phyloP scores from a whole-genome alignment of 768 basidiomycete genomes.

The Panellus pusillus region DNA sequence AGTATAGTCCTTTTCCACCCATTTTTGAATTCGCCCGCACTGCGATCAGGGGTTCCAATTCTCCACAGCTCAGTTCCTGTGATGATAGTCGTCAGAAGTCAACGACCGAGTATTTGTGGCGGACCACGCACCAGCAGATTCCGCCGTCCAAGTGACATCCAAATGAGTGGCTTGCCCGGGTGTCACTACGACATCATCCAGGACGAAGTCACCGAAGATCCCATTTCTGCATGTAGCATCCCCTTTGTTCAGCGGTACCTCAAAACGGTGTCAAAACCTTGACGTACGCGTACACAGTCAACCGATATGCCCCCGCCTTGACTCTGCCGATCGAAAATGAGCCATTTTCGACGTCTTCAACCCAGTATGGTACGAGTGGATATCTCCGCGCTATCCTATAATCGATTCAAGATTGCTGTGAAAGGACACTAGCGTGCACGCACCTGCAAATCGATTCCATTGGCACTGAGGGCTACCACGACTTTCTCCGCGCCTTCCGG shows the following conservation, averaged over 20 bases:
- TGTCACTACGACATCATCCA: slow-evolving; percentile 23
- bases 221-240: slow-evolving; percentile 7
- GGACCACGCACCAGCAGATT: slow-evolving; percentile 18
- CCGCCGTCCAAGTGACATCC: slow-evolving; percentile 22
- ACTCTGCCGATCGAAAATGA: slow-evolving; percentile 22
- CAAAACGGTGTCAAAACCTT: background rate
- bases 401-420: background rate
- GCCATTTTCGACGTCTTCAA: slow-evolving; percentile 13
- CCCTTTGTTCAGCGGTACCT: background rate
- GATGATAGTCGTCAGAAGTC: no score
- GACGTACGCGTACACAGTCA: slow-evolving; percentile 25
- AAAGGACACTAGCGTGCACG: background rate
- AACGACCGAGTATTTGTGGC: no score
- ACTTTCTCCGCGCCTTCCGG: slow-evolving; percentile 22
- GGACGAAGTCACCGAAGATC: slow-evolving; percentile 28
- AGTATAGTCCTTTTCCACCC: slow-evolving; percentile 24
- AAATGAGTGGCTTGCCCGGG: slow-evolving; percentile 17
- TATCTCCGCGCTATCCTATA: slow-evolving; percentile 25
- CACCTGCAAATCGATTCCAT: slow-evolving; percentile 22
- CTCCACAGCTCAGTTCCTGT: slow-evolving; percentile 27
- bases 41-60: slow-evolving; percentile 27
- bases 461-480: slow-evolving; percentile 25
- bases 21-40: slow-evolving; percentile 26
- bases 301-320: slow-evolving; percentile 28
- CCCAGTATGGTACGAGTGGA: slow-evolving; percentile 29